A percentile compares a stretch with the other conserved stretches of the same genome.
These are phyloP conservation scores for Fusarium continuum DNA, from an alignment of 2,329 filamentous ascomycete species.

Conservation along the genomic window DNA sequence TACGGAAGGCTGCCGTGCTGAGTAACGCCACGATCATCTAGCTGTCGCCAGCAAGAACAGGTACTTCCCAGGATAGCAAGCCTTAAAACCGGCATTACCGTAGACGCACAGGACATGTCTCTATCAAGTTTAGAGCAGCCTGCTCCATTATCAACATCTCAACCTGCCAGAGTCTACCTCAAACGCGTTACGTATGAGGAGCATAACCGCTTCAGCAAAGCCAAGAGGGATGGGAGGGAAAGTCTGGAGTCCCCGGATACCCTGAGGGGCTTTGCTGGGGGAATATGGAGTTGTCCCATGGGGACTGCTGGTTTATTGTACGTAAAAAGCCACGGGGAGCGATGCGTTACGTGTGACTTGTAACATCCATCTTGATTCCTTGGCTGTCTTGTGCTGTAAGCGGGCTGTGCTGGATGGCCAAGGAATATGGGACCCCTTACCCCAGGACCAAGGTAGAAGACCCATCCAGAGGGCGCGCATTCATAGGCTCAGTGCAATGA, in stretches of 20 bases:
- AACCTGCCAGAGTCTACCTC: background rate
- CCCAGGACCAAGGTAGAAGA: background rate
- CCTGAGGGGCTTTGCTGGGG: conserved; percentile 21
- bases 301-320: conserved; percentile 38
- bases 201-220: background rate
- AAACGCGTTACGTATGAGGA: conserved; percentile 2
- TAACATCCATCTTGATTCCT: background rate
- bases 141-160: conserved; percentile 13
- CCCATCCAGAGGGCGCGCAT: background rate
- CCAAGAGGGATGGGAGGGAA: conserved; percentile 9
- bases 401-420: conserved; percentile 1
- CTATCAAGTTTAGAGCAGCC: background rate
- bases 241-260: conserved; percentile 36
- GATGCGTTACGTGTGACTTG: conserved; percentile 7
- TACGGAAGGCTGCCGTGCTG: conserved; percentile 13
- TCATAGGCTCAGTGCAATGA: background rate
- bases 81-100: conserved; percentile 21
- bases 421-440: conserved; percentile 1
- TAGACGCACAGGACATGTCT: conserved; percentile 17
- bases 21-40: conserved; percentile 14
- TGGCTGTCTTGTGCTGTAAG: background rate
- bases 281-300: conserved; percentile 35
- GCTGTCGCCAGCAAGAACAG: background rate
- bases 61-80: background rate
- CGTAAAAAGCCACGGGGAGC: conserved; percentile 32